These are phyloP conservation scores for Artemisia argyi DNA, from an alignment of 129 eudicot genomes.

Conservation along the genomic window DNA sequence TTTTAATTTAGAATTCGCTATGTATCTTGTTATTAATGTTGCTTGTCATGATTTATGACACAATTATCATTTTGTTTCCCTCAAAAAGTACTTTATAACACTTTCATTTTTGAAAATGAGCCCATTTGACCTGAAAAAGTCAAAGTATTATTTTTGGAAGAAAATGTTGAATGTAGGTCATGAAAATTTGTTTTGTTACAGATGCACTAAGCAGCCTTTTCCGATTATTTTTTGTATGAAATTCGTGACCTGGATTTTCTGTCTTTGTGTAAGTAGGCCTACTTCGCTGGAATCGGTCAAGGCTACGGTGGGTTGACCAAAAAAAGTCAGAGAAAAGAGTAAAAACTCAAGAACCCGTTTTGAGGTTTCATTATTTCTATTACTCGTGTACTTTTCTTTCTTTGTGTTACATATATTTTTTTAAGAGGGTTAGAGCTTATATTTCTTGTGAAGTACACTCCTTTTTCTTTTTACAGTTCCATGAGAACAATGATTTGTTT, in stretches of 20 bases:
- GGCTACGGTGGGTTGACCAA: constrained; percentile 57
- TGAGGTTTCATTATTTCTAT: constrained; percentile 38
- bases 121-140: not conserved
- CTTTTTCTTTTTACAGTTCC: no score
- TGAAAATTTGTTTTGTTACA: not conserved
- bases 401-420: not conserved
- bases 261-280: constrained; percentile 36
- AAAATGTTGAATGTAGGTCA: not conserved
- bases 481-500: no score
- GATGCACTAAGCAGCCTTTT: no score
- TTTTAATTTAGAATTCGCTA: no score
- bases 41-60: no score
- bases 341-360: constrained; percentile 39
- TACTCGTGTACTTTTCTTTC: not conserved
- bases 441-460: no score
- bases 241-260: not conserved
- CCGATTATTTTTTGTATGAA: no score
- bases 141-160: not conserved
- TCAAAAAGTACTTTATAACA: not conserved
- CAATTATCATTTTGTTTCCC: no score
- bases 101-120: not conserved
- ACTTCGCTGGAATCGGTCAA: constrained; percentile 61
- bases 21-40: no score
- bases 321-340: constrained; percentile 33
- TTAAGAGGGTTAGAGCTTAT: not conserved